Evolutionary conservation across 2,329 filamentous ascomycete species (phyloP).

Genomic region (Byssochlamys sp.): DNA sequence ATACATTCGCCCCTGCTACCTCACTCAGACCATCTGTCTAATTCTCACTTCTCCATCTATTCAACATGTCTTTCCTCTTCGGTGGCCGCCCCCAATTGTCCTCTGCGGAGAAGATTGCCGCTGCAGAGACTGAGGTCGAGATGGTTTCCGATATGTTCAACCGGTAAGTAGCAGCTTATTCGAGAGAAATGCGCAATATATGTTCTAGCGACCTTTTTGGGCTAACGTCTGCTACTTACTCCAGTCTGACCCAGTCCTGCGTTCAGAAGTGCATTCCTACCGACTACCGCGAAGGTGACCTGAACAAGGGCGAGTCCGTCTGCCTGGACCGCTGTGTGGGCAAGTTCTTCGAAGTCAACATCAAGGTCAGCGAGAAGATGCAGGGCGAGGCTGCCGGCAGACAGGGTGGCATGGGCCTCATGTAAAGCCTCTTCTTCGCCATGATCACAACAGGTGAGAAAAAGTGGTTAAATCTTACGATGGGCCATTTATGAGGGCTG

Average conservation of each 20-base stretch:
- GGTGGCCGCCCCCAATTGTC: conserved; percentile 70
- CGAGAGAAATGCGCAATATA: neutral
- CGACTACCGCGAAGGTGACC: conserved; percentile 87
- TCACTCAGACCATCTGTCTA: conserved; percentile 1
- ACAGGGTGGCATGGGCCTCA: conserved; percentile 45
- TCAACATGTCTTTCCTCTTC: conserved; percentile 63
- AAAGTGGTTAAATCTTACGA: neutral
- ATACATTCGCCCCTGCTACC: neutral
- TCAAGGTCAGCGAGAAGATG: conserved; percentile 96
- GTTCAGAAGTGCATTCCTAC: conserved; percentile 84
- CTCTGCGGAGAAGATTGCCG: conserved; percentile 92
- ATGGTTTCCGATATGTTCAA: conserved; percentile 97
- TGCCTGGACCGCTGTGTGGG: conserved; percentile 94
- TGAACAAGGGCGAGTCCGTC: conserved; percentile 98
- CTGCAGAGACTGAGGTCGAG: conserved; percentile 93
- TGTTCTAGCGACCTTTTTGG: neutral
- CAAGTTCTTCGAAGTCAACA: conserved; percentile 98
- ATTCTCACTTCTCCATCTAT: conserved; percentile 10
- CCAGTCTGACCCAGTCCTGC: conserved; percentile 76
- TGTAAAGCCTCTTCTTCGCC: conserved; percentile 19
- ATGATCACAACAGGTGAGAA: neutral
- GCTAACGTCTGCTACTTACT: neutral
- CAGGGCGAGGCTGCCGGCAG: conserved; percentile 70
- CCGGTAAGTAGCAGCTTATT: conserved; percentile 51
- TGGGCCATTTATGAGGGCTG: neutral